Evolutionary conservation across 441 rosid genomes (phyloP).

Genomic region (Manihot esculenta): DNA sequence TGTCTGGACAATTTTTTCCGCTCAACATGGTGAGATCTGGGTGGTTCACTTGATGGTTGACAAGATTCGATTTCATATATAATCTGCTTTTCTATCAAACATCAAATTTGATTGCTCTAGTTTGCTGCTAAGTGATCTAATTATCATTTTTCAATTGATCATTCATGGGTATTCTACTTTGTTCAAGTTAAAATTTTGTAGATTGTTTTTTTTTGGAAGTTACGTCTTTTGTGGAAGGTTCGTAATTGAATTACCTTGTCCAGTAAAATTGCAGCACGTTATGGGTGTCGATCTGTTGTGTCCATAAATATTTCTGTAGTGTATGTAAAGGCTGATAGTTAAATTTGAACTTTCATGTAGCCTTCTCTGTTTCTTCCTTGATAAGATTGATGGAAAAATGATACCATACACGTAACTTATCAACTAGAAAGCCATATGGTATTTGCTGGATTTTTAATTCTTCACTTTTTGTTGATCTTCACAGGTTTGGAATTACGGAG

Average conservation of each 20-base stretch:
- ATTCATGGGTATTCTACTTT: not conserved
- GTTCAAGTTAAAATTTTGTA: not conserved
- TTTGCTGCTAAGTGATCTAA: conserved; percentile 3
- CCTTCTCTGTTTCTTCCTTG: not conserved
- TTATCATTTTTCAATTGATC: not conserved
- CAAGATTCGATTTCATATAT: conserved; percentile 2
- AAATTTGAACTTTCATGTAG: not conserved
- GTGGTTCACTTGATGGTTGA: conserved; percentile 19
- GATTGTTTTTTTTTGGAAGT: not conserved
- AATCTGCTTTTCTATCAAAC: not conserved
- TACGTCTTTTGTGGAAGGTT: not conserved
- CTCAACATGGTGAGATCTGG: conserved; percentile 24
- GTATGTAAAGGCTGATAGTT: not conserved
- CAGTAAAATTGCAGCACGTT: not conserved
- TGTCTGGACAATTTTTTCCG: not conserved
- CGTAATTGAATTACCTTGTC: not conserved
- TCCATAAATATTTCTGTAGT: not conserved
- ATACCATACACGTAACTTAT: not conserved
- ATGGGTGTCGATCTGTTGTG: not conserved
- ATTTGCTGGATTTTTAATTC: not conserved
- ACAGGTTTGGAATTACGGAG: conserved; percentile 17
- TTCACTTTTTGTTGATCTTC: not conserved
- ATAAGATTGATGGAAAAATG: not conserved
- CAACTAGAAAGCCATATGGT: not conserved
- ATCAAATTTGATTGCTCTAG: not conserved